These are phyloP conservation scores for Penicillium canescens DNA, from an alignment of 495 filamentous ascomycete genomes.

Conservation along the genomic window DNA sequence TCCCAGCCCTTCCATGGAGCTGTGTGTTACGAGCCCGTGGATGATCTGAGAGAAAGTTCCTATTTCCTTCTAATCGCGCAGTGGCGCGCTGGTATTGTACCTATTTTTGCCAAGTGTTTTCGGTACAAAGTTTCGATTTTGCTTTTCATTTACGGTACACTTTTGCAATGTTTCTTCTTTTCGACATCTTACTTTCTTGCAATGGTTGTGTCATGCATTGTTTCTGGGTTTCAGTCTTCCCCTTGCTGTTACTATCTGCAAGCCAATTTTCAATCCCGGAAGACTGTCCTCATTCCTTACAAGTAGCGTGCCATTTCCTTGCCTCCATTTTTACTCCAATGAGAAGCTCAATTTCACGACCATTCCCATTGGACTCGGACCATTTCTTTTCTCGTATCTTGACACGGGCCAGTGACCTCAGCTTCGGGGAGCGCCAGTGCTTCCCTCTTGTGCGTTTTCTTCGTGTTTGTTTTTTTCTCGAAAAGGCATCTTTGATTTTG, in stretches of 20 bases:
- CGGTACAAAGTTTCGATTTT: conserved; percentile 20
- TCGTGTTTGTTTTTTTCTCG: neutral
- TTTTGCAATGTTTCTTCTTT: conserved; percentile 15
- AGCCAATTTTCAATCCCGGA: neutral
- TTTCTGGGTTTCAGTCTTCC: neutral
- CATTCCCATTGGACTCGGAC: conserved; percentile 5
- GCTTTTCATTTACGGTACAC: conserved; percentile 25
- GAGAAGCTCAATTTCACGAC: conserved; percentile 11
- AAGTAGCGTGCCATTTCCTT: conserved; percentile 5
- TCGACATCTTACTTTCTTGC: conserved; percentile 10
- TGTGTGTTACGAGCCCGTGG: conserved; percentile 11
- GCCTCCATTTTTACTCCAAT: conserved; percentile 13
- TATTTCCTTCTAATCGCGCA: conserved; percentile 20
- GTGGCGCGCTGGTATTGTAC: conserved; percentile 32
- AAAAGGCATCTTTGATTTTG: no score
- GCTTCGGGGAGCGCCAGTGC: neutral
- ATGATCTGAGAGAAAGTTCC: conserved; percentile 19
- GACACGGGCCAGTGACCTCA: conserved; percentile 1
- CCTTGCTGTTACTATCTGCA: neutral
- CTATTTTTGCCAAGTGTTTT: conserved; percentile 13
- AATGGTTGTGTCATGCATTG: neutral
- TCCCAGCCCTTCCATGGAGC: neutral
- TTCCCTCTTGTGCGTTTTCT: neutral
- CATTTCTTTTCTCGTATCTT: neutral
- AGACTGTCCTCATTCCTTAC: neutral